These are phyloP conservation scores for Hyaloperonospora brassicae DNA, from an alignment of 352 stramenopile genomes.

Conservation along the genomic window DNA sequence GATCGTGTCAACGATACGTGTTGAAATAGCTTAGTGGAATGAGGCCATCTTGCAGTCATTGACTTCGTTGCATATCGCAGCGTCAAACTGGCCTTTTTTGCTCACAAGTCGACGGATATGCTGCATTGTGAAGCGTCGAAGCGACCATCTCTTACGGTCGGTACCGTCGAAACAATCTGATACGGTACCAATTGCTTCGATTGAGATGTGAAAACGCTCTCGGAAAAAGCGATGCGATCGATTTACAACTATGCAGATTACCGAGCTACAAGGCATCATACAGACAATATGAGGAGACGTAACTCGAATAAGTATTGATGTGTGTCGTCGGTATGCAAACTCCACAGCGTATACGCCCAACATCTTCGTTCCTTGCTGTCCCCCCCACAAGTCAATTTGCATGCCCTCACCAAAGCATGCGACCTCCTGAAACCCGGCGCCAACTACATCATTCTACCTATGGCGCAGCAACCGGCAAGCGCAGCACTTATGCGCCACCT, in stretches of 20 bases:
- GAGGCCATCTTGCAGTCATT: constrained; percentile 50
- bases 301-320: constrained; percentile 31
- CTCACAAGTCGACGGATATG: too few relatives aligned
- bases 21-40: constrained; percentile 78
- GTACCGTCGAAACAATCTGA: too few relatives aligned
- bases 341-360: constrained; percentile 7
- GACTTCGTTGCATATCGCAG: constrained; percentile 63
- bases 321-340: constrained; percentile 17
- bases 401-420: constrained; percentile 18
- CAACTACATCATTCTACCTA: constrained; percentile 30
- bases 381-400: constrained; percentile 14
- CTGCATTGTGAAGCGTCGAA: too few relatives aligned
- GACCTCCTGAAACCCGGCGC: constrained; percentile 3
- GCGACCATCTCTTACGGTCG: too few relatives aligned
- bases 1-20: constrained; percentile 60
- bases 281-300: not conserved
- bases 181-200: too few relatives aligned
- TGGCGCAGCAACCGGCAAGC: constrained; percentile 17
- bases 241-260: too few relatives aligned
- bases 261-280: constrained; percentile 1
- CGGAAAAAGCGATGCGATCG: too few relatives aligned
- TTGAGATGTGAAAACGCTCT: too few relatives aligned
- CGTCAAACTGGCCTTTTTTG: constrained; percentile 33
- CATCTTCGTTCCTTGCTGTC: constrained; percentile 15
- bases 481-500: constrained; percentile 54